Evolutionary conservation across 2,329 filamentous ascomycete genomes (phyloP).

Genomic region (Fusarium sp.): DNA sequence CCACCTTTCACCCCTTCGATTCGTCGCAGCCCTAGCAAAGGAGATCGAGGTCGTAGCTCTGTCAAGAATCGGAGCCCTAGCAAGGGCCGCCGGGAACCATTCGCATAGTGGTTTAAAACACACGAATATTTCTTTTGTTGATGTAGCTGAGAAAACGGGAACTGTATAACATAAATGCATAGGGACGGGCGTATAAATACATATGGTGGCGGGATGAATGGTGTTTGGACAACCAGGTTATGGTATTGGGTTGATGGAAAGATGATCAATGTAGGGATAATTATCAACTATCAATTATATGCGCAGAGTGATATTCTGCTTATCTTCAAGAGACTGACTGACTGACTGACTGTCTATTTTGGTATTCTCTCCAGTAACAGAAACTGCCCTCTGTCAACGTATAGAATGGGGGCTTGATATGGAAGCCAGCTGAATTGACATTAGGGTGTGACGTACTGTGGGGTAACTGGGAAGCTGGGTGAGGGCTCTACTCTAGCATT

Average conservation of each 20-base stretch:
- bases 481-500: background rate
- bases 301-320: constrained; percentile 5
- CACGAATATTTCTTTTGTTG: constrained; percentile 17
- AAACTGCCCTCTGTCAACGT: background rate
- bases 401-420: too few species aligned
- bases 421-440: background rate
- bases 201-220: constrained; percentile 2
- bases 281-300: constrained; percentile 24
- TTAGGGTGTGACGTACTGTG: constrained; percentile 42
- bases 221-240: constrained; percentile 31
- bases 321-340: constrained; percentile 1
- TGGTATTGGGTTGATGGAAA: constrained; percentile 22
- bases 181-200: constrained; percentile 35
- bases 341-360: background rate
- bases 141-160: constrained; percentile 14
- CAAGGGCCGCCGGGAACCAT: constrained; percentile 46
- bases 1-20: constrained; percentile 60
- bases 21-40: constrained; percentile 63
- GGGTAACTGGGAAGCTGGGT: constrained; percentile 11
- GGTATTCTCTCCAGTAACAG: background rate
- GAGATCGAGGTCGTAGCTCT: constrained; percentile 62
- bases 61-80: constrained; percentile 58
- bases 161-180: constrained; percentile 42
- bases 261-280: constrained; percentile 13
- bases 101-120: constrained; percentile 10